Base-by-base conservation (phyloP, 2,329 filamentous ascomycete genomes). In the Xylariaceae sp. region DNA sequence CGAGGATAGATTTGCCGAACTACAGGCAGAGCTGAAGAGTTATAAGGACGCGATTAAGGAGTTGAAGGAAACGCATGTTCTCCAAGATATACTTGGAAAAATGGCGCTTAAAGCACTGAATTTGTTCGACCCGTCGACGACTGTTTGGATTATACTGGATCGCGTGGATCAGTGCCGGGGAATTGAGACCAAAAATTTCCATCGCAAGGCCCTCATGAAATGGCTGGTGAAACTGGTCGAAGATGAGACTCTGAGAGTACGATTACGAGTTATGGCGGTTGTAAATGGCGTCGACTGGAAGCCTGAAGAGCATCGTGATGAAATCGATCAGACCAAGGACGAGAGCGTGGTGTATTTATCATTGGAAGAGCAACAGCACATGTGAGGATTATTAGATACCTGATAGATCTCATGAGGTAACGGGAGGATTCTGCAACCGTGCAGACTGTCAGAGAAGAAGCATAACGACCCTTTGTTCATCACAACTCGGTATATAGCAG, bases 171-270 rank as follows among this genome's bases (percentile, higher is more conserved):
- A 51, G 15, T 56, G 55, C 45, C 55, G n/a, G 2, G 55, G 55
- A 51, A 0, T 2, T 2, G 48, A n/a, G 8, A 44, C 48, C 10
- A 44, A 13, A 9, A 56, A 56, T 47, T 3, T 51, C 2, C 48
- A 56, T 13, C 48, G 55, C 15, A 56, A 51, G 48, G n/a, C 39
- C 11, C 55, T 56, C 30, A 15, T 56, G 37, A 56, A 51, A 8
- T 35, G 51, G 17, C 51, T 51, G 18, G 55, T 56, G 4, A 56
- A 51, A 18, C 15, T 56, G 13, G 55, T 56, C n/a, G 48, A 56
- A n/a, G 13, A 51, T 47, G 48, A 51, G 48, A 34, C n/a, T 13
- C 48, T 56, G 3, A 37, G 23, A 35, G 48, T 56, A 34, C 37
- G 48, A 1, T 35, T 56, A 11, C 47, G 35, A n/a, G 48, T 56